A percentile compares a stretch with the other conserved stretches of the same genome.
Evolutionary conservation across 306 rosid genomes (phyloP).

Genomic region (Comarum palustre): DNA sequence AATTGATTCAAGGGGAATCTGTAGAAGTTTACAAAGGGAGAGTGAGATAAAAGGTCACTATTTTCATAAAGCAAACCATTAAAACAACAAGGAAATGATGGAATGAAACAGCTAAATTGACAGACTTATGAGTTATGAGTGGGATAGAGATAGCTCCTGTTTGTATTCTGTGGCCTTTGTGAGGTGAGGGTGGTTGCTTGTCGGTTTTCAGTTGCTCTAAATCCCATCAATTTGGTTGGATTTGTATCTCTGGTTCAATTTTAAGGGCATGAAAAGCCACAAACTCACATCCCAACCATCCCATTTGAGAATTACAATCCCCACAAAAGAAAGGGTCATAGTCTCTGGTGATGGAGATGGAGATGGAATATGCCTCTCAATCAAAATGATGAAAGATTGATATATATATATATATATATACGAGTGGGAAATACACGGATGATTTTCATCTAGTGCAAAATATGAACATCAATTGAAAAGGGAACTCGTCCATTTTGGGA

Average conservation of each 20-base stretch:
- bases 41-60: not conserved
- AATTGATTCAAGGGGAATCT: not conserved
- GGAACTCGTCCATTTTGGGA: slow-evolving; percentile 23
- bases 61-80: slow-evolving; percentile 12
- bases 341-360: slow-evolving; percentile 1
- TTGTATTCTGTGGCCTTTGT: slow-evolving; percentile 10
- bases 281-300: not conserved
- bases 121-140: slow-evolving; percentile 14
- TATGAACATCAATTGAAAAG: slow-evolving; percentile 16
- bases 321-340: not conserved
- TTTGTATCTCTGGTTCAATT: not conserved
- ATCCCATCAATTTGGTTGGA: slow-evolving; percentile 14
- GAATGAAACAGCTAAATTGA: slow-evolving; percentile 11
- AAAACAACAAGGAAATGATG: slow-evolving; percentile 2
- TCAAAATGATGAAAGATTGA: slow-evolving; percentile 14
- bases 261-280: not conserved
- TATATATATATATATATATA: no score
- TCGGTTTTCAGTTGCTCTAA: slow-evolving; percentile 18
- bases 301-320: not conserved
- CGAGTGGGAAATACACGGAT: slow-evolving; percentile 10
- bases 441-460: slow-evolving; percentile 2
- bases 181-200: slow-evolving; percentile 14
- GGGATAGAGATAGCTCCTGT: slow-evolving; percentile 18
- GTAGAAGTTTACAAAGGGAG: not conserved
- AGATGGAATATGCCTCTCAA: slow-evolving; percentile 3